A percentile compares a stretch with the other conserved stretches of the same genome.
phyloP scores from a whole-genome alignment of 768 basidiomycete genomes.

The Coprinellus micaceus region DNA sequence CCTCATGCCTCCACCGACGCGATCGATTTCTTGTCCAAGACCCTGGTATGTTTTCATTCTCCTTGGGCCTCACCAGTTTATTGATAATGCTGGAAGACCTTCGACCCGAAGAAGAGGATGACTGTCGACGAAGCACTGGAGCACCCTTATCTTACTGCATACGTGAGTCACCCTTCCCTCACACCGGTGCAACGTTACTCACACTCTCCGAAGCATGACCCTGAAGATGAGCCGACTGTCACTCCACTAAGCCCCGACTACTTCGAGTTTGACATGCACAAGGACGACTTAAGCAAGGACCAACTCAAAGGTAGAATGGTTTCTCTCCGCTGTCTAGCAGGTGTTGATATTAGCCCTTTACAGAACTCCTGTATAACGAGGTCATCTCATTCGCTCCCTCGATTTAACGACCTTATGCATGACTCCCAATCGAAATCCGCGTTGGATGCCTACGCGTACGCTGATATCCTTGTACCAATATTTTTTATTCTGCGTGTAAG shows the following conservation, averaged over 20 bases:
- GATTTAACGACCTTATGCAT: constrained; percentile 49
- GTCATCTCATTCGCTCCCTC: constrained; percentile 71
- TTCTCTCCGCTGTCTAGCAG: constrained; percentile 10
- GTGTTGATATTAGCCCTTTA: constrained; percentile 11
- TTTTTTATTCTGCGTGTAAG: constrained; percentile 1
- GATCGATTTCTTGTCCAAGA: constrained; percentile 69
- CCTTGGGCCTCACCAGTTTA: constrained; percentile 15
- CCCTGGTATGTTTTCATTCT: constrained; percentile 44
- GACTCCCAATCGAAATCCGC: not conserved
- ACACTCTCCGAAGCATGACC: constrained; percentile 57
- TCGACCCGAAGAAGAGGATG: constrained; percentile 83
- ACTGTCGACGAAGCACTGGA: constrained; percentile 78
- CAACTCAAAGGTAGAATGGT: constrained; percentile 56
- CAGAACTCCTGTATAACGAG: constrained; percentile 77
- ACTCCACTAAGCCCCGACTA: constrained; percentile 77
- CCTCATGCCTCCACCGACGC: constrained; percentile 73
- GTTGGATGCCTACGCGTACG: no score
- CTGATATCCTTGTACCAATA: constrained; percentile 5
- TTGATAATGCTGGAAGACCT: constrained; percentile 46
- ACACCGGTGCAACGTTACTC: not conserved
- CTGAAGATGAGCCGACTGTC: constrained; percentile 86
- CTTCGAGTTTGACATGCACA: constrained; percentile 86
- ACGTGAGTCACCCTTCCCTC: constrained; percentile 41
- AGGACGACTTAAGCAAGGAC: constrained; percentile 72
- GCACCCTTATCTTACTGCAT: constrained; percentile 79